Conservation (phyloP, 2,329 filamentous ascomycete genomes). For the Fusarium sp. region DNA sequence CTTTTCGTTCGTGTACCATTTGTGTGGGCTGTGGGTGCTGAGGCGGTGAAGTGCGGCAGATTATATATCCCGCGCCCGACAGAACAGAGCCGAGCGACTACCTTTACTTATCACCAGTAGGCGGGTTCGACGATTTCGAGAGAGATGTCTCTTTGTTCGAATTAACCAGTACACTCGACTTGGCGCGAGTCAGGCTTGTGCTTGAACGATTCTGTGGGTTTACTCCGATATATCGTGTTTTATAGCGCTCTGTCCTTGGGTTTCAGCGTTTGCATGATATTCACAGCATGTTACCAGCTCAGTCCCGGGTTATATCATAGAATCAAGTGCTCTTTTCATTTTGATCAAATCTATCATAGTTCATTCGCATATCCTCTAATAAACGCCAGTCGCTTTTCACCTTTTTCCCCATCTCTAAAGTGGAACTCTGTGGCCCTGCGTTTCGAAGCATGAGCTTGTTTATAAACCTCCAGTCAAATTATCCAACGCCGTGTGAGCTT, state of each 20-base stretch:
- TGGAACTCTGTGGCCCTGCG: neutral
- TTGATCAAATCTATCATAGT: slow-evolving; percentile 1
- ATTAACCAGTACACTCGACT: neutral
- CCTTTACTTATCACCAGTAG: slow-evolving; percentile 21
- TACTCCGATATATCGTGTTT: neutral
- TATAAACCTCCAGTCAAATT: neutral
- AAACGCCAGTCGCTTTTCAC: slow-evolving; percentile 27
- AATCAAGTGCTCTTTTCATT: neutral
- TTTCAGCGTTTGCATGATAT: slow-evolving; percentile 1
- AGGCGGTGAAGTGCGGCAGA: slow-evolving; percentile 57
- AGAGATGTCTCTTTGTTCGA: neutral
- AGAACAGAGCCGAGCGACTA: slow-evolving; percentile 8
- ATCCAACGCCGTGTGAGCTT: slow-evolving; percentile 8
- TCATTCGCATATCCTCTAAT: neutral
- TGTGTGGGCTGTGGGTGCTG: slow-evolving; percentile 60
- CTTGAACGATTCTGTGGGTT: neutral
- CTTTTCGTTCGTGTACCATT: slow-evolving; percentile 56
- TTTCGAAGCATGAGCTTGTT: neutral
- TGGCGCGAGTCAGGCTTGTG: neutral
- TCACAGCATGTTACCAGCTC: neutral
- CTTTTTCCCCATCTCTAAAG: neutral
- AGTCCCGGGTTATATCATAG: neutral
- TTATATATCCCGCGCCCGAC: slow-evolving; percentile 35
- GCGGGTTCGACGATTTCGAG: neutral
- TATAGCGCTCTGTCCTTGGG: slow-evolving; percentile 1